A percentile compares a stretch with the other conserved stretches of the same genome.
These are phyloP conservation scores for Talaromyces proteolyticus DNA, from an alignment of 495 filamentous ascomycete species.

Conservation along the genomic window DNA sequence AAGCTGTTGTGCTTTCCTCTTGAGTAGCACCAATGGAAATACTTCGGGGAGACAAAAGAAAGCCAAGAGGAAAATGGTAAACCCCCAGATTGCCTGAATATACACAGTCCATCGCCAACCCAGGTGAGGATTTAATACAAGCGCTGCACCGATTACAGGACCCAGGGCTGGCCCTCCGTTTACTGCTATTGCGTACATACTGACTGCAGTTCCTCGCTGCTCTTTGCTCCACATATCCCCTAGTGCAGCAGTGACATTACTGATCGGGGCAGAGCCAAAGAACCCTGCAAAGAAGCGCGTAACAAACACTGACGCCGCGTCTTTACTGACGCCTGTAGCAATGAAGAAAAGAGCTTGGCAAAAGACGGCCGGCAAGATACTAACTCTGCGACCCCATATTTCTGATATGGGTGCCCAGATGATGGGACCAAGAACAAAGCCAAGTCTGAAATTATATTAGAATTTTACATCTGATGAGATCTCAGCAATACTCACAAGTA, in stretches of 20 bases:
- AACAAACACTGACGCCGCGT: constrained; percentile 27
- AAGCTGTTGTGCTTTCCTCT: constrained; percentile 23
- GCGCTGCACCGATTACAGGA: constrained; percentile 38
- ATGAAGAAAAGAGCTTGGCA: constrained; percentile 37
- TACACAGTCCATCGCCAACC: constrained; percentile 41
- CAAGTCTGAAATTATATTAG: constrained; percentile 2
- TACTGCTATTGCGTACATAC: constrained; percentile 34
- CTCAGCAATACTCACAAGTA: constrained; percentile 11
- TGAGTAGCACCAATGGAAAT: constrained; percentile 24
- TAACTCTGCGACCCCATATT: constrained; percentile 29
- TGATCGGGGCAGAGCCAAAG: constrained; percentile 42
- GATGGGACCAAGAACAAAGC: constrained; percentile 22
- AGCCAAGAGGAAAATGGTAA: constrained; percentile 16
- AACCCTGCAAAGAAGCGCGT: constrained; percentile 41
- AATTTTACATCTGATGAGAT: not conserved
- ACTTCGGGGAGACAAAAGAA: constrained; percentile 26
- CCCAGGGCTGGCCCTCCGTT: constrained; percentile 38
- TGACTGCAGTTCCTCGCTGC: constrained; percentile 30
- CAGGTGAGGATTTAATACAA: constrained; percentile 29
- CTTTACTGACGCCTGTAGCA: constrained; percentile 30
- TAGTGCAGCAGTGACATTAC: constrained; percentile 38
- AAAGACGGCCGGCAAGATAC: constrained; percentile 42
- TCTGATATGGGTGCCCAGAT: constrained; percentile 36
- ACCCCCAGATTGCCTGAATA: constrained; percentile 24
- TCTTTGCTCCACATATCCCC: constrained; percentile 40